Conservation (phyloP, 768 basidiomycete genomes). For the Amanita subjunquillea region DNA sequence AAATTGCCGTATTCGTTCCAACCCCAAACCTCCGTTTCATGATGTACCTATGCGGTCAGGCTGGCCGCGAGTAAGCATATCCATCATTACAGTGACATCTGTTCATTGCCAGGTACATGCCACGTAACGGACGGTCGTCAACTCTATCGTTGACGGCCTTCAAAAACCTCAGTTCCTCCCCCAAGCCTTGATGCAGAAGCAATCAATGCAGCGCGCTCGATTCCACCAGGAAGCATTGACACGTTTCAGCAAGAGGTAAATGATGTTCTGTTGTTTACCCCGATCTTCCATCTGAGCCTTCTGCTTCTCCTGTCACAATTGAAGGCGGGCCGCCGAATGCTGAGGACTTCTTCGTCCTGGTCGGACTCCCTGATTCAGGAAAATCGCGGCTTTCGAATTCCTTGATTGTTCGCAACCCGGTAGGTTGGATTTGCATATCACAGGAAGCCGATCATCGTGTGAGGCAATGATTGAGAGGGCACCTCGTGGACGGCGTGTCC, state of each 20-base stretch:
- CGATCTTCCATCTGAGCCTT: constrained; percentile 39
- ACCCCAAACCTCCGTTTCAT: constrained; percentile 52
- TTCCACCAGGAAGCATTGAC: constrained; percentile 50
- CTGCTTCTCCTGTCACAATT: constrained; percentile 33
- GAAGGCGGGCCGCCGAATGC: constrained; percentile 8
- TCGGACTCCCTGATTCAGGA: constrained; percentile 53
- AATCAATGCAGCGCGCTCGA: constrained; percentile 31
- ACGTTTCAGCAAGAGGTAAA: constrained; percentile 43
- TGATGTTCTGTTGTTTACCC: constrained; percentile 46
- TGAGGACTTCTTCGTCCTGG: constrained; percentile 40
- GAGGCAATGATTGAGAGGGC: constrained; percentile 38
- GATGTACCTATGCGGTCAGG: constrained; percentile 33
- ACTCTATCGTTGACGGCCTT: constrained; percentile 33
- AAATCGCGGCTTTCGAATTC: constrained; percentile 47
- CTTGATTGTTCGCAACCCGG: constrained; percentile 32
- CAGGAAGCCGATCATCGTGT: constrained; percentile 38
- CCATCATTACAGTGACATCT: constrained; percentile 28
- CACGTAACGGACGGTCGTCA: constrained; percentile 21
- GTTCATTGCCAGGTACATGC: constrained; percentile 80
- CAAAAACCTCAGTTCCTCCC: constrained; percentile 26
- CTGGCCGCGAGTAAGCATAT: constrained; percentile 43
- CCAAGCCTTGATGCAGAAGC: constrained; percentile 34
- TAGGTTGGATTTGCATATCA: constrained; percentile 35
- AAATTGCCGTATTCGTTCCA: constrained; percentile 99
- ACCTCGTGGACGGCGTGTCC: constrained; percentile 23